phyloP scores from a whole-genome alignment of 805 yeast genomes.

The Hyphopichia homilentoma region DNA sequence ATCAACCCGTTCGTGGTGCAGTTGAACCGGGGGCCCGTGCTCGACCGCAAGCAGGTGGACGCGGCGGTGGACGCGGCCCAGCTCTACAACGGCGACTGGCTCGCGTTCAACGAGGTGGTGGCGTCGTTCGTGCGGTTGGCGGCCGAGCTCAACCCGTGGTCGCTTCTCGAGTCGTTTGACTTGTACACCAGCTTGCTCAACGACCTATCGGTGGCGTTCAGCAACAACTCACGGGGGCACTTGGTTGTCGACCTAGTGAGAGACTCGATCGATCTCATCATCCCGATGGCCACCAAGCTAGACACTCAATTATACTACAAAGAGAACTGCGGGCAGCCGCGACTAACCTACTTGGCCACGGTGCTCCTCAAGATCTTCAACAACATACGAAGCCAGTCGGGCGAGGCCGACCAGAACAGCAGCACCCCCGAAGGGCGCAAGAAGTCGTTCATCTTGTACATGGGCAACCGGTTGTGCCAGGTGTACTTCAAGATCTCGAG shows the following conservation, averaged over 20 bases:
- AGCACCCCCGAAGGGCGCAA: conserved; percentile 39
- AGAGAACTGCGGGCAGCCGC: conserved; percentile 40
- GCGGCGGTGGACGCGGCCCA: conserved; percentile 17
- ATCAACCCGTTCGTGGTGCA: conserved; percentile 21
- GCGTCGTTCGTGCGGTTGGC: conserved; percentile 45
- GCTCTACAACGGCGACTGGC: conserved; percentile 35
- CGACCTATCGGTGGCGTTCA: conserved; percentile 46
- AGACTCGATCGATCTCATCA: conserved; percentile 31
- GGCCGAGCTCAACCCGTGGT: conserved; percentile 52
- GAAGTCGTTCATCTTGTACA: conserved; percentile 47
- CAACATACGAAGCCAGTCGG: conserved; percentile 49
- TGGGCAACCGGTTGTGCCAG: conserved; percentile 53
- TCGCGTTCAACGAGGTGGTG: conserved; percentile 43
- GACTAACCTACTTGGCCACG: conserved; percentile 50
- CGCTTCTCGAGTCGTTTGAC: conserved; percentile 51
- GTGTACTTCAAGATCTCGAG: conserved; percentile 53
- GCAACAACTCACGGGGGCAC: conserved; percentile 38
- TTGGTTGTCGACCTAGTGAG: conserved; percentile 33
- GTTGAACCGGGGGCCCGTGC: conserved; percentile 17
- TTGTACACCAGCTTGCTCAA: conserved; percentile 45
- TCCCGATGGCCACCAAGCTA: conserved; percentile 43
- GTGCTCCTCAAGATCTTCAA: conserved; percentile 57
- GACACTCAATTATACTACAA: conserved; percentile 39
- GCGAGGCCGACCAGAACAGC: conserved; percentile 33
- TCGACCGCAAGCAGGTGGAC: conserved; percentile 13